phyloP scores from a whole-genome alignment of 129 eudicot genomes.

The Calendula officinalis region DNA sequence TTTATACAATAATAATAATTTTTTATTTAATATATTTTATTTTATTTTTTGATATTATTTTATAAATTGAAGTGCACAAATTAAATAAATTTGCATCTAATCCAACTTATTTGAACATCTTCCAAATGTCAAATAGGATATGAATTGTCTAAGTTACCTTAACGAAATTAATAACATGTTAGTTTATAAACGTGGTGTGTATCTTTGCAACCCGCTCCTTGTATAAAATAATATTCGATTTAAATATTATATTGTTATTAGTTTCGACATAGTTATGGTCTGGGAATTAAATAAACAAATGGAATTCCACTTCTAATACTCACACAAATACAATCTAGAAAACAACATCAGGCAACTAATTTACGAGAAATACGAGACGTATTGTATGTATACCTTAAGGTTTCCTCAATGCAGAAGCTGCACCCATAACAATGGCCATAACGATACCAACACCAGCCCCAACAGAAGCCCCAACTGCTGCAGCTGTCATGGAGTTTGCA shows the following conservation, averaged over 20 bases:
- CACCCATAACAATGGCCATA: slow-evolving; percentile 97
- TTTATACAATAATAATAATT: too few relatives aligned
- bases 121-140: too few relatives aligned
- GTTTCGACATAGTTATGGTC: slow-evolving; percentile 5
- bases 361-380: neutral
- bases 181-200: too few relatives aligned
- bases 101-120: too few relatives aligned
- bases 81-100: too few relatives aligned
- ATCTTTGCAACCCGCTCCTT: too few relatives aligned
- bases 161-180: too few relatives aligned
- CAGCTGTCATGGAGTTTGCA: slow-evolving; percentile 69
- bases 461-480: slow-evolving; percentile 90
- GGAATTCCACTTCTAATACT: neutral
- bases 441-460: slow-evolving; percentile 93
- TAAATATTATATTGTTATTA: neutral
- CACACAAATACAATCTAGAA: neutral
- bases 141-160: too few relatives aligned
- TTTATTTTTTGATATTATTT: too few relatives aligned
- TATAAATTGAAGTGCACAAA: too few relatives aligned
- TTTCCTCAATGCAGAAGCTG: slow-evolving; percentile 96
- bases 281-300: slow-evolving; percentile 9
- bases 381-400: slow-evolving; percentile 48
- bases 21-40: too few relatives aligned
- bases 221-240: too few relatives aligned
- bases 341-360: neutral